Percentiles rank a stretch among this genome's conserved stretches.
Evolutionary conservation across 345 rosid species (phyloP).

Genomic region (Alliaria petiolata): DNA sequence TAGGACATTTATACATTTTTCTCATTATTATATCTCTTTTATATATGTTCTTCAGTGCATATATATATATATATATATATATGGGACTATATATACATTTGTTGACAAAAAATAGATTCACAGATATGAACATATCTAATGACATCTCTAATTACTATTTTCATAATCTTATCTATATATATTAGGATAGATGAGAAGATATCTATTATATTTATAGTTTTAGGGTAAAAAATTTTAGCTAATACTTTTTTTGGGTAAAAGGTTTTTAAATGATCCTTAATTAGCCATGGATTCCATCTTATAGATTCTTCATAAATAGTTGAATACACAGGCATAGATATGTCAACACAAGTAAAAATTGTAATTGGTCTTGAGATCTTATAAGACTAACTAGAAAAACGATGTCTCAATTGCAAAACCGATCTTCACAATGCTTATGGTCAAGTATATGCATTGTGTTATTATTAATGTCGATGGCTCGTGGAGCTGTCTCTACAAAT

Average conservation of each 20-base stretch:
- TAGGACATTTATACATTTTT: no score
- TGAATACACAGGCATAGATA: background rate
- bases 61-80: no score
- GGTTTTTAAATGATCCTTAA: background rate
- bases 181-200: background rate
- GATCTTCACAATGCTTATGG: slow-evolving; percentile 10
- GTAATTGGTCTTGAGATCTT: background rate
- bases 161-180: background rate
- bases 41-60: no score
- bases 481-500: slow-evolving; percentile 19
- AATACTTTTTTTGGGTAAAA: background rate
- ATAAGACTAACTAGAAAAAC: background rate
- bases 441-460: slow-evolving; percentile 13
- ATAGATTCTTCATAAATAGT: background rate
- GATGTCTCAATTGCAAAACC: background rate
- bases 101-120: no score
- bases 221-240: background rate
- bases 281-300: background rate
- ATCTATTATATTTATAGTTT: background rate
- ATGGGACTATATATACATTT: no score
- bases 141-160: background rate
- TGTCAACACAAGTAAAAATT: background rate
- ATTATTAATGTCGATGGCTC: background rate
- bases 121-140: background rate
- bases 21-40: no score